Evolutionary conservation across 2,329 filamentous ascomycete genomes (phyloP).

Genomic region (Paraconiothyrium sp.): DNA sequence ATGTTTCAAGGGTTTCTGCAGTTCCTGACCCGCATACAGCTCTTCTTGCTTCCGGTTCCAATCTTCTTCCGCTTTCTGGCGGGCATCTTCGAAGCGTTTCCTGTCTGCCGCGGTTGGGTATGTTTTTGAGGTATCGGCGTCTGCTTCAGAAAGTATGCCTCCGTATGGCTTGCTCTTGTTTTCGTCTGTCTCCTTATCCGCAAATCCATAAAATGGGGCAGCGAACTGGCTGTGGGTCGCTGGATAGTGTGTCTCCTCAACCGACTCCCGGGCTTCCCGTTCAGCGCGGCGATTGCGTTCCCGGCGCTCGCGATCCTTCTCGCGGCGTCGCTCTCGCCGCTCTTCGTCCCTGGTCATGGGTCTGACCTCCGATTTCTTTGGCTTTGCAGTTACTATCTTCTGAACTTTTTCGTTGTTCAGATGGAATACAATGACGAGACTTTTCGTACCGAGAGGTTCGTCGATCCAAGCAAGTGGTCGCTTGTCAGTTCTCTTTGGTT

Average conservation of each 20-base stretch:
- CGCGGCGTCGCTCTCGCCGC: constrained; percentile 43
- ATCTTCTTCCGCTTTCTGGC: constrained; percentile 89
- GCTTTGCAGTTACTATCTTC: constrained; percentile 67
- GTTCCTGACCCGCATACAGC: constrained; percentile 72
- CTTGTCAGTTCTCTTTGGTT: constrained; percentile 47
- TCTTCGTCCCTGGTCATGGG: constrained; percentile 40
- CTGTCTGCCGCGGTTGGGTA: constrained; percentile 83
- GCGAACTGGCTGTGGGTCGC: constrained; percentile 72
- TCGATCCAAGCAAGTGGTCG: constrained; percentile 49
- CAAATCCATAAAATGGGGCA: constrained; percentile 86
- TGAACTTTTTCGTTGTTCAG: constrained; percentile 65
- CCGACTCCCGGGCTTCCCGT: constrained; percentile 50
- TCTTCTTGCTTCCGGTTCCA: constrained; percentile 76
- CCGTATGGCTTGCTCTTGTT: constrained; percentile 93
- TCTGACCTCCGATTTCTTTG: constrained; percentile 58
- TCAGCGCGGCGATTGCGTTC: constrained; percentile 59
- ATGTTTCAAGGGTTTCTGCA: constrained; percentile 67
- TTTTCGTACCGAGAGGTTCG: constrained; percentile 38
- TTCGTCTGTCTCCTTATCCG: constrained; percentile 89
- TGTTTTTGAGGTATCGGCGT: constrained; percentile 91
- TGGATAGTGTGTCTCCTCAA: constrained; percentile 63
- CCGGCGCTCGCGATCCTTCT: constrained; percentile 50
- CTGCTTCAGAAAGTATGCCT: constrained; percentile 85
- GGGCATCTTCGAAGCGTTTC: constrained; percentile 86
- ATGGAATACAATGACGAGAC: constrained; percentile 47